These are phyloP conservation scores for Chlorella variabilis DNA, from an alignment of 163 green algal species.

Conservation along the genomic window DNA sequence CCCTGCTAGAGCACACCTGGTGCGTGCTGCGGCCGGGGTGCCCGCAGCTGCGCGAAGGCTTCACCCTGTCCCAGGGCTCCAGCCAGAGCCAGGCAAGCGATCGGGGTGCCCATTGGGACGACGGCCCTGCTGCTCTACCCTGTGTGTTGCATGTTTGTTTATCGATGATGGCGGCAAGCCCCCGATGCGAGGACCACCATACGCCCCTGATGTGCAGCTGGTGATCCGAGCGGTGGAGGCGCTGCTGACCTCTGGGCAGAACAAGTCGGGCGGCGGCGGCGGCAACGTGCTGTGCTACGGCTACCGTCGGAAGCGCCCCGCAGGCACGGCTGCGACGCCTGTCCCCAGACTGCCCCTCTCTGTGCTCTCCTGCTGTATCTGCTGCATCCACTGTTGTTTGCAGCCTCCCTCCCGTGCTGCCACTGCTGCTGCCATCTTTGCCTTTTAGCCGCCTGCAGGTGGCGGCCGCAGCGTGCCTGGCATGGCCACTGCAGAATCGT, in stretches of 20 bases:
- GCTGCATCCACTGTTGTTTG: not conserved
- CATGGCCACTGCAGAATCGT: conserved; percentile 29
- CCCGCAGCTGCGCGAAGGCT: conserved; percentile 31
- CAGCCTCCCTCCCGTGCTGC: not conserved
- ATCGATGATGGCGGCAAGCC: no score
- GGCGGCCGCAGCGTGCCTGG: conserved; percentile 24
- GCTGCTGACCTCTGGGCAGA: conserved; percentile 9
- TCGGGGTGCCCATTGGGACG: no score
- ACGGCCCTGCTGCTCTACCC: not conserved
- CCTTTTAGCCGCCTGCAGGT: not conserved
- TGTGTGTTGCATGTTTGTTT: no score
- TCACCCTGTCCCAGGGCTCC: conserved; percentile 21
- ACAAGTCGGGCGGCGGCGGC: not conserved
- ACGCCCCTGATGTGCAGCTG: no score
- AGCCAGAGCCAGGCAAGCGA: conserved; percentile 33
- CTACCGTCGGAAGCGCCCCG: conserved; percentile 23
- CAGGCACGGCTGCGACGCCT: not conserved
- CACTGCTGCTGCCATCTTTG: not conserved
- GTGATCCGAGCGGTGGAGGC: conserved; percentile 34
- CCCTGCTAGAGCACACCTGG: conserved; percentile 33
- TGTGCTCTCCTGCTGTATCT: not conserved
- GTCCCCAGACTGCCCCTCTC: not conserved
- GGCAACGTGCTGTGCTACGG: conserved; percentile 46
- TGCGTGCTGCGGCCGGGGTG: conserved; percentile 15
- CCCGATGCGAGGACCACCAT: no score